A percentile compares a stretch with the other conserved stretches of the same genome.
phyloP scores from a whole-genome alignment of 352 stramenopile species.

The Phytophthora crassamura region DNA sequence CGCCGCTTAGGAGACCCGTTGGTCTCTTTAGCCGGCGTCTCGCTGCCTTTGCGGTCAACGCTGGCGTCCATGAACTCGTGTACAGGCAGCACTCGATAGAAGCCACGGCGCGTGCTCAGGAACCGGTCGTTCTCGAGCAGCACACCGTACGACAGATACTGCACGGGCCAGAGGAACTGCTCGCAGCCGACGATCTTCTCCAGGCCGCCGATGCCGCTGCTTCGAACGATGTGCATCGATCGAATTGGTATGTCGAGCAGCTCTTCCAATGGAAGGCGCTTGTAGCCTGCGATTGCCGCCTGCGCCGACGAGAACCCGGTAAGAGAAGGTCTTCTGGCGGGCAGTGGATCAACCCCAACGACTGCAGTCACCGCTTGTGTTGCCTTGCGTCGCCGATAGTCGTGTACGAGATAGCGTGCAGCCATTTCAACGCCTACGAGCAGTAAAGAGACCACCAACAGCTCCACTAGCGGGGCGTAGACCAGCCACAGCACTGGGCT shows the following conservation, averaged over 20 bases:
- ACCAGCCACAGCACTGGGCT: conserved; percentile 44
- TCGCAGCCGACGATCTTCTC: conserved; percentile 34
- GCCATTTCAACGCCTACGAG: conserved; percentile 17
- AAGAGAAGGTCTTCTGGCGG: conserved; percentile 11
- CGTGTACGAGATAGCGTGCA: conserved; percentile 26
- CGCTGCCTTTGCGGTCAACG: background rate
- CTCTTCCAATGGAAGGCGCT: conserved; percentile 53
- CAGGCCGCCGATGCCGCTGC: conserved; percentile 16
- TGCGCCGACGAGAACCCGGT: conserved; percentile 21
- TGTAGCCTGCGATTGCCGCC: conserved; percentile 41
- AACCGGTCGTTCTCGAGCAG: conserved; percentile 53
- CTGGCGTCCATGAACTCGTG: conserved; percentile 33
- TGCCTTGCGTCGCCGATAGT: conserved; percentile 7
- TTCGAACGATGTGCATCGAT: conserved; percentile 48
- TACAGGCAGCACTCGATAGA: conserved; percentile 46
- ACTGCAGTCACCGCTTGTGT: conserved; percentile 1
- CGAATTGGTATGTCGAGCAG: conserved; percentile 57
- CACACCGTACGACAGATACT: conserved; percentile 53
- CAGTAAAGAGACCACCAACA: conserved; percentile 35
- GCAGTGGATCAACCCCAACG: background rate
- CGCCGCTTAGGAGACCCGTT: conserved; percentile 43
- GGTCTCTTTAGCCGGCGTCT: conserved; percentile 15
- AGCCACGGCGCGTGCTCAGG: conserved; percentile 49
- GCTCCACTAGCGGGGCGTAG: conserved; percentile 36
- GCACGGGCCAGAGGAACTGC: conserved; percentile 43